Base-by-base conservation (phyloP, 2,329 filamentous ascomycete species). In the Drechslerella stenobrocha region DNA sequence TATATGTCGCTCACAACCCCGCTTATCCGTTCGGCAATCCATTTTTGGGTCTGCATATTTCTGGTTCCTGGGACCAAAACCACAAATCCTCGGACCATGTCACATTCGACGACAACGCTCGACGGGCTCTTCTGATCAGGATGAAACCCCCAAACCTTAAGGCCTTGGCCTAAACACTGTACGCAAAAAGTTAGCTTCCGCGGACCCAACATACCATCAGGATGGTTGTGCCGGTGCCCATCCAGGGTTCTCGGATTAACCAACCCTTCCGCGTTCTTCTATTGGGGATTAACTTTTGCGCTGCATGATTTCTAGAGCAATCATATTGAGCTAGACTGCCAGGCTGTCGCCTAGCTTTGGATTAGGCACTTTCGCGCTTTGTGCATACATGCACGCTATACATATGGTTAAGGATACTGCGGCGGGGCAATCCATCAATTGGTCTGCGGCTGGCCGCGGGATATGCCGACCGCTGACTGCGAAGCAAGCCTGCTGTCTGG, bases 101-200 rank as follows among this genome's bases (percentile, higher is more conserved):
- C n/a, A n/a, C n/a, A n/a, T n/a, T n/a, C n/a, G n/a, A n/a, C n/a
- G n/a, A n/a, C n/a, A n/a, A n/a, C n/a, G n/a, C n/a, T n/a, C n/a
- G n/a, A n/a, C n/a, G n/a, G n/a, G 53, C 45, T 51, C 47, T 50
- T 59, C 63, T 47, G 46, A 47, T 60, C 55, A 47, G 63, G 46
- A 67, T 60, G 63, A 67, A 67, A 67, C 63, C 63, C 50, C 63
- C 55, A 66, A 67, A 67, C 63, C 63, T 45, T 55, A 48, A 66
- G 47, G 35, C 35, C 45, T 53, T 42, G 37, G 50, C 46, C 45
- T 55, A 13, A 66, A 58, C 60, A 23, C 35, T 66, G 47, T 52
- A 58, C 47, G 56, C 32, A 57, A 57, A n/a, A n/a, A n/a, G n/a
- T n/a, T 52, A 45, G 37, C 46, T 46, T 6, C 32, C 40, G 52